Conservation (phyloP, 2,329 filamentous ascomycete species). For the Penicillium aurantiogriseum region DNA sequence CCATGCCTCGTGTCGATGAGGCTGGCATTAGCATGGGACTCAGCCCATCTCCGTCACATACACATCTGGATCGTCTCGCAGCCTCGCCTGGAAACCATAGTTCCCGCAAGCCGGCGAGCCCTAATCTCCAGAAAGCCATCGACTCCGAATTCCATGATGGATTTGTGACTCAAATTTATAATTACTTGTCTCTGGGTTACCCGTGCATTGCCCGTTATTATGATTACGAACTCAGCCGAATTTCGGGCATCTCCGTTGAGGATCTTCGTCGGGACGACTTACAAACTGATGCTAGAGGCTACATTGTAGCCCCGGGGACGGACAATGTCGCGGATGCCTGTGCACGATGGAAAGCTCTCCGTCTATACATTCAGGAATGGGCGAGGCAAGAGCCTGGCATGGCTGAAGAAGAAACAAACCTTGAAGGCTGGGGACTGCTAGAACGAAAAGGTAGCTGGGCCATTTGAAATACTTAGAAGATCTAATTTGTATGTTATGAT, state of each 20-base stretch:
- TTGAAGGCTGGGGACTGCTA: constrained; percentile 65
- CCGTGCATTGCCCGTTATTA: constrained; percentile 79
- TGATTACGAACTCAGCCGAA: constrained; percentile 81
- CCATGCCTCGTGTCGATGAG: constrained; percentile 20
- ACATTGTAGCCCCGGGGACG: constrained; percentile 59
- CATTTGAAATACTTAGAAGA: constrained; percentile 44
- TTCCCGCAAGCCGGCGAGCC: background rate
- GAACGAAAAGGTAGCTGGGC: constrained; percentile 66
- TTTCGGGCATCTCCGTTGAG: constrained; percentile 66
- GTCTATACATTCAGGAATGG: constrained; percentile 84
- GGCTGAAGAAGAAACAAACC: constrained; percentile 52
- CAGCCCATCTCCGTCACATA: constrained; percentile 2
- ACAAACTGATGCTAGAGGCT: constrained; percentile 64
- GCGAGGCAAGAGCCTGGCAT: constrained; percentile 79
- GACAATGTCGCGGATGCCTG: constrained; percentile 54
- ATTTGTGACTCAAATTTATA: constrained; percentile 95
- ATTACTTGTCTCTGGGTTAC: constrained; percentile 91
- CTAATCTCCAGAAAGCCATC: constrained; percentile 46
- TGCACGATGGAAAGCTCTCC: constrained; percentile 79
- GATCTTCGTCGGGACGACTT: constrained; percentile 73
- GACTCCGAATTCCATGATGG: constrained; percentile 71
- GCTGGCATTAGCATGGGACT: background rate
- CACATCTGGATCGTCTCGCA: constrained; percentile 1
- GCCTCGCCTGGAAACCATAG: constrained; percentile 4
- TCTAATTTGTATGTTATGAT: background rate